phyloP scores from a whole-genome alignment of 2,329 filamentous ascomycete genomes.

The Aspergillus ochraceoroseus region DNA sequence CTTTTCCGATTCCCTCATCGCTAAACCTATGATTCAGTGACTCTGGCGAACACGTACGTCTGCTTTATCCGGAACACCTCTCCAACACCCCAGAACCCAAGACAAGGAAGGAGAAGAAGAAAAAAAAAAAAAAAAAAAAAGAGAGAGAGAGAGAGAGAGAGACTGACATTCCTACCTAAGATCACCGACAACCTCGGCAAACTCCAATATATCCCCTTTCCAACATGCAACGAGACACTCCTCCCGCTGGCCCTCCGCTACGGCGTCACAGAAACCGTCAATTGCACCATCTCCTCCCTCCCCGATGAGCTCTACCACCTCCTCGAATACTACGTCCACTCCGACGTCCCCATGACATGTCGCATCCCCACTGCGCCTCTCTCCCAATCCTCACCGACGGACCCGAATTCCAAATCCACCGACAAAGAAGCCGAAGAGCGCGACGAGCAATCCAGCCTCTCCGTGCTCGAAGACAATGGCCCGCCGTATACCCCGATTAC shows the following conservation, averaged over 20 bases:
- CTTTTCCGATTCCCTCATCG: neutral
- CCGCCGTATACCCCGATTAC: constrained; percentile 65
- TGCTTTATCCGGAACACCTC: neutral
- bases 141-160: too few species aligned
- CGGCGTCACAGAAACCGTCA: constrained; percentile 62
- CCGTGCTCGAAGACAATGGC: constrained; percentile 26
- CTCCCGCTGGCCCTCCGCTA: constrained; percentile 80
- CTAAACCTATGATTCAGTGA: constrained; percentile 20
- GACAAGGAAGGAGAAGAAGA: too few species aligned
- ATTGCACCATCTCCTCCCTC: constrained; percentile 49
- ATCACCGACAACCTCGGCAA: constrained; percentile 75
- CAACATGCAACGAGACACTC: constrained; percentile 80
- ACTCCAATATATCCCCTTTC: constrained; percentile 88
- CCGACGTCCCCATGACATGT: constrained; percentile 87
- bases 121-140: too few species aligned
- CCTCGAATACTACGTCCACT: constrained; percentile 86
- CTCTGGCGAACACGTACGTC: constrained; percentile 31
- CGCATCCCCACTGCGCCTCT: constrained; percentile 76
- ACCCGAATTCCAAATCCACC: constrained; percentile 13
- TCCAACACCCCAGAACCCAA: too few species aligned
- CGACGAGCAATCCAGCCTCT: too few species aligned
- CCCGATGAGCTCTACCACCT: constrained; percentile 54
- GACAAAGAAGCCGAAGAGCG: constrained; percentile 38
- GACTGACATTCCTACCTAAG: constrained; percentile 30
- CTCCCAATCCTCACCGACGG: constrained; percentile 22